Evolutionary conservation across 495 filamentous ascomycete species (phyloP).

Genomic region (Pyronema domesticum): DNA sequence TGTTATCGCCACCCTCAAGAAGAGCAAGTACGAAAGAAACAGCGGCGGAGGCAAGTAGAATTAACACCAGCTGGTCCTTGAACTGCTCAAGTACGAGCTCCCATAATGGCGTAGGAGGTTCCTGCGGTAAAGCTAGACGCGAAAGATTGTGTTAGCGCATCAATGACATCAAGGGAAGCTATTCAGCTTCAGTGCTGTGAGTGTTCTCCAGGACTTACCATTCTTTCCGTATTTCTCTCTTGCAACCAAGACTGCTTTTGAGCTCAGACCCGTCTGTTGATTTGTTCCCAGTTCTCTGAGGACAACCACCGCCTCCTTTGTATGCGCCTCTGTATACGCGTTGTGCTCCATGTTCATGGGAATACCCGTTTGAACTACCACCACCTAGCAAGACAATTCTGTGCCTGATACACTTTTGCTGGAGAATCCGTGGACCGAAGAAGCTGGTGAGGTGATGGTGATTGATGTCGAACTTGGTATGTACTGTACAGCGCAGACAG

Average conservation of each 20-base stretch:
- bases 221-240: constrained; percentile 63
- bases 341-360: constrained; percentile 42
- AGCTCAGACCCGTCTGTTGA: constrained; percentile 47
- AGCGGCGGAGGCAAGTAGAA: constrained; percentile 81
- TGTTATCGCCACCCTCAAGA: constrained; percentile 80
- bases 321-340: constrained; percentile 51
- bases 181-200: background rate
- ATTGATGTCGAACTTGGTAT: too few relatives aligned
- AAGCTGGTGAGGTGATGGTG: background rate
- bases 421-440: background rate
- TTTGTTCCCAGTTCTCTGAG: constrained; percentile 55
- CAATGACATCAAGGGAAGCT: constrained; percentile 4
- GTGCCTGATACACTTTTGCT: background rate
- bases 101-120: constrained; percentile 94
- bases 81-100: constrained; percentile 94
- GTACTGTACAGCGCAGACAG: too few relatives aligned
- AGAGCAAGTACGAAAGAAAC: constrained; percentile 87
- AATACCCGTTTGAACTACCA: constrained; percentile 41
- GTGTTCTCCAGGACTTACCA: constrained; percentile 37
- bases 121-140: constrained; percentile 68
- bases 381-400: constrained; percentile 26
- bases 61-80: constrained; percentile 96
- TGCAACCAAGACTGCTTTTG: constrained; percentile 44
- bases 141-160: constrained; percentile 10
- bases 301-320: constrained; percentile 34